Evolutionary conservation across 1,284 basidiomycete species (phyloP).

Genomic region (Earliella scabrosa): DNA sequence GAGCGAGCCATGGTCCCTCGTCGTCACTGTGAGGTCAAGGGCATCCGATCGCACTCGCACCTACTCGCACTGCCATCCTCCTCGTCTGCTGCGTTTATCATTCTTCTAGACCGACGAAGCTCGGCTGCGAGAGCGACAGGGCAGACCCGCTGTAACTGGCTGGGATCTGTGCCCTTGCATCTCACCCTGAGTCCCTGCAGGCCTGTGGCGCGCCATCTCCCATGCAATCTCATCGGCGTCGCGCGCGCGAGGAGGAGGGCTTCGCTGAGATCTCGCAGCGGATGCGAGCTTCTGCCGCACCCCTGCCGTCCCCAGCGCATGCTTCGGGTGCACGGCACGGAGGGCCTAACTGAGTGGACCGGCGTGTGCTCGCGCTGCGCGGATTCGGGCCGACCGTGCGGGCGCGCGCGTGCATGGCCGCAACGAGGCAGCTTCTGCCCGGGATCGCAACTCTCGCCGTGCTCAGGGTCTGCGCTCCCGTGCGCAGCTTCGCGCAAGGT

Average conservation of each 20-base stretch:
- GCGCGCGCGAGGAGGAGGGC: constrained; percentile 1
- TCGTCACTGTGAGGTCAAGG: constrained; percentile 14
- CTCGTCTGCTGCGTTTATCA: background rate
- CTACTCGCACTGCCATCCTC: background rate
- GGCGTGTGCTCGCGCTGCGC: background rate
- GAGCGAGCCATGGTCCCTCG: background rate
- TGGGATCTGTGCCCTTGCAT: too few relatives aligned
- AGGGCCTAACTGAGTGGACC: constrained; percentile 2
- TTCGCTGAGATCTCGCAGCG: constrained; percentile 16
- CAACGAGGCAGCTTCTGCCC: constrained; percentile 19
- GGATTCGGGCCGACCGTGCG: constrained; percentile 10
- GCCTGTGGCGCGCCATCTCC: constrained; percentile 3
- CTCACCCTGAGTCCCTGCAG: too few relatives aligned
- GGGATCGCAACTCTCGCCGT: constrained; percentile 1
- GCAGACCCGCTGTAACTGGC: too few relatives aligned
- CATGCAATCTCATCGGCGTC: constrained; percentile 9
- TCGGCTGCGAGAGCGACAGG: constrained; percentile 1
- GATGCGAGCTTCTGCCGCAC: constrained; percentile 3
- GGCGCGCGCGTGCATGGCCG: constrained; percentile 14
- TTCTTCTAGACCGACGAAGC: constrained; percentile 1
- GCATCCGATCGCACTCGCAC: background rate
- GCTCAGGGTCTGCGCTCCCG: constrained; percentile 4
- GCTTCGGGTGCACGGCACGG: constrained; percentile 12
- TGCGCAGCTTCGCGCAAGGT: background rate
- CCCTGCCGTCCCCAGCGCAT: constrained; percentile 1